A percentile compares a stretch with the other conserved stretches of the same genome.
Conservation (phyloP, 2,329 filamentous ascomycete species). For the Colletotrichum acutatum region DNA sequence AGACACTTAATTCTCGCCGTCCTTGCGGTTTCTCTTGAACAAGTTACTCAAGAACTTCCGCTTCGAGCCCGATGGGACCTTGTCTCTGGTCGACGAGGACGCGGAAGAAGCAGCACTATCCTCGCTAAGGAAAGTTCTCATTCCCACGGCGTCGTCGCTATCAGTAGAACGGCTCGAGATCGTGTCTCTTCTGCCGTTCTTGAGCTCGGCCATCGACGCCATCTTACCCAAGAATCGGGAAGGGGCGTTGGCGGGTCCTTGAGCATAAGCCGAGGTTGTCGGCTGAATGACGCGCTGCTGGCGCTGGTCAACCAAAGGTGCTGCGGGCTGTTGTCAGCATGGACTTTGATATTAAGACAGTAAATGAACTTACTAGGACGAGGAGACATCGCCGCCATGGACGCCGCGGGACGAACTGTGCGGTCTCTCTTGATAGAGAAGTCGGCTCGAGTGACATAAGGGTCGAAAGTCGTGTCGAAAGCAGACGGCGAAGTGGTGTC, state of each 20-base stretch:
- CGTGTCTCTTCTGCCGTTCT: conserved; percentile 4
- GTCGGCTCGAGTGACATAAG: conserved; percentile 20
- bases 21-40: conserved; percentile 18
- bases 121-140: conserved; percentile 28
- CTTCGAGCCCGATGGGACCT: background rate
- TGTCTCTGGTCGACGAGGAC: background rate
- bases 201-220: conserved; percentile 29
- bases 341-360: background rate
- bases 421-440: conserved; percentile 28
- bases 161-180: background rate
- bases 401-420: conserved; percentile 7
- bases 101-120: background rate
- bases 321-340: background rate
- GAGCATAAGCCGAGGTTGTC: background rate
- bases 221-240: conserved; percentile 17
- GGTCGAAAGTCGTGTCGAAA: background rate
- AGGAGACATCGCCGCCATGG: conserved; percentile 3
- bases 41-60: conserved; percentile 27
- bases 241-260: background rate
- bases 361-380: conserved; percentile 8
- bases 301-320: conserved; percentile 2
- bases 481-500: background rate
- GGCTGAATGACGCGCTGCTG: background rate
- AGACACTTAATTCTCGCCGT: conserved; percentile 8
- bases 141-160: conserved; percentile 15